A percentile compares a stretch with the other conserved stretches of the same genome.
phyloP scores from a whole-genome alignment of 1,284 basidiomycete genomes.

The Veloboletus limbatus region DNA sequence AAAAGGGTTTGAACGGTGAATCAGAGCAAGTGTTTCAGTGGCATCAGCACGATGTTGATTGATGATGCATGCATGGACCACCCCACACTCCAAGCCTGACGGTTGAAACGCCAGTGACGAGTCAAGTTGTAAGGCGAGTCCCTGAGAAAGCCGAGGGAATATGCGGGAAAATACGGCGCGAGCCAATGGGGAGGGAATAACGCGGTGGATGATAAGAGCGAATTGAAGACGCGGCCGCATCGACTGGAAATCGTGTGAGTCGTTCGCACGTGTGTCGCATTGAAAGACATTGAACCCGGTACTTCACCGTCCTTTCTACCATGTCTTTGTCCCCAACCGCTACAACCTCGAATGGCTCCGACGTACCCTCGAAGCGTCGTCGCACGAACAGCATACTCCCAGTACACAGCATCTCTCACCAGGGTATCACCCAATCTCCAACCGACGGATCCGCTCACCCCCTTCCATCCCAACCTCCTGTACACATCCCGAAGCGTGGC shows the following conservation, averaged over 20 bases:
- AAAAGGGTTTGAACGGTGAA: neutral
- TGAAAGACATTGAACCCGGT: too few relatives aligned
- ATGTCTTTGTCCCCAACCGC: slow-evolving; percentile 39
- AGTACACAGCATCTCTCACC: slow-evolving; percentile 16
- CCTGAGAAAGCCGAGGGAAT: slow-evolving; percentile 27
- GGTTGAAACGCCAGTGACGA: slow-evolving; percentile 1
- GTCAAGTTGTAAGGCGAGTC: too few relatives aligned
- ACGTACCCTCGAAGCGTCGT: slow-evolving; percentile 36
- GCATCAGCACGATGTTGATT: neutral
- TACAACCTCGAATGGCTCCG: slow-evolving; percentile 31
- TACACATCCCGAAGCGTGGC: slow-evolving; percentile 76
- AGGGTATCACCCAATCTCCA: slow-evolving; percentile 24
- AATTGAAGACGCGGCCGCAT: neutral
- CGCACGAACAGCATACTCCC: slow-evolving; percentile 31
- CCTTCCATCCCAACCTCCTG: slow-evolving; percentile 23
- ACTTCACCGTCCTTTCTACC: slow-evolving; percentile 3
- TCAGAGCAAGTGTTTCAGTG: slow-evolving; percentile 8
- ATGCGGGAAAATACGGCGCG: neutral
- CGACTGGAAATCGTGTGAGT: slow-evolving; percentile 16
- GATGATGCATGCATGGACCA: neutral
- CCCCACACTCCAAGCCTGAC: neutral
- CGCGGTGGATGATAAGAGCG: neutral
- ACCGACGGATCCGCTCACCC: slow-evolving; percentile 19
- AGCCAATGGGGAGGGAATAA: neutral
- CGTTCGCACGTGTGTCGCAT: slow-evolving; percentile 20